Evolutionary conservation across 1,284 basidiomycete species (phyloP), one percentile per base, ranked within the genome.

Genomic region (Cryptococcus wingfieldii): DNA sequence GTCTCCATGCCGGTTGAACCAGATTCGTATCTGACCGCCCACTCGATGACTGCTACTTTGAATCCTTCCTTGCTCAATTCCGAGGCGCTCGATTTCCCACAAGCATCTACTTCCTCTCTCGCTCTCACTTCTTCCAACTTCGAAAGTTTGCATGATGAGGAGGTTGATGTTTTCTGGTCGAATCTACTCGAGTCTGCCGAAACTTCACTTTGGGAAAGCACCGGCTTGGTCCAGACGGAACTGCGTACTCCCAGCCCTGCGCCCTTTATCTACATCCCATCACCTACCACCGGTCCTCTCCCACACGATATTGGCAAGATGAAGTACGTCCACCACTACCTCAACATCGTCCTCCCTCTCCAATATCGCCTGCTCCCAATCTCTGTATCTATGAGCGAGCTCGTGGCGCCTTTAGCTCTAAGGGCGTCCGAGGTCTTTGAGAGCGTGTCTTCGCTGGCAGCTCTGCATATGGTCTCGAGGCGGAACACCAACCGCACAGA

Each of bases 261-360:
- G 8, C 41, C 50, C n/a, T 39, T n/a, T n/a, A 28, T 5, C 42
- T 54, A 12, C 13, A 47, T 47, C 27, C 54, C n/a, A 55, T 58
- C 34, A 14, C 52, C 56, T 18, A 42, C 52, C 10, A 38, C 54
- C 47, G 16, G 54, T 44, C 31, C 38, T 47, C 23, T 47, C 5
- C 16, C 51, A 31, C 3, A 19, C 43, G 27, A 55, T 12, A 19
- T 45, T 2, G 44, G 37, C 9, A 44, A 58, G 18, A 51, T 61
- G 54, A 53, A 55, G 7, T 66, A 63, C 53, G 54, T 68, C 23
- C 56, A 63, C 19, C 66, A 68, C 54, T 68, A 68, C 53, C 58
- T 66, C 19, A 58, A 56, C 12, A 60, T 65, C n/a, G 63, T 68
- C 27, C 55, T 68, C 41, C 66, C 66, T 18, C 56, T 62, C 25